Evolutionary conservation across 2,329 filamentous ascomycete species (phyloP).

Genomic region (Monilinia vaccinii-corymbosi): DNA sequence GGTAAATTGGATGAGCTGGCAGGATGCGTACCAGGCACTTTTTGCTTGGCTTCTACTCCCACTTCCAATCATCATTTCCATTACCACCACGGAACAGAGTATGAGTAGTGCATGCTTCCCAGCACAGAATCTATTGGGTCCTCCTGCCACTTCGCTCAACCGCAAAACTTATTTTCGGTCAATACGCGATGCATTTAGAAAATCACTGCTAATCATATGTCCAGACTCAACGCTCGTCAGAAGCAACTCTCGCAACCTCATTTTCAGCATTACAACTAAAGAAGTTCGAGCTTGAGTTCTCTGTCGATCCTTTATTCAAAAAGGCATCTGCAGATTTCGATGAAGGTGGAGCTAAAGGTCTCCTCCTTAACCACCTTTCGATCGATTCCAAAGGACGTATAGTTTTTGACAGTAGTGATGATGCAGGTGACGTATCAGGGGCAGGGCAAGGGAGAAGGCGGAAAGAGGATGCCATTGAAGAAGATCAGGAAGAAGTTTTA

Average conservation of each 20-base stretch:
- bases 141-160: neutral
- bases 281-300: conserved; percentile 94
- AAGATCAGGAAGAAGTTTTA: conserved; percentile 34
- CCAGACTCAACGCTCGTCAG: conserved; percentile 66
- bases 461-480: conserved; percentile 57
- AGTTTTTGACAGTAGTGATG: conserved; percentile 97
- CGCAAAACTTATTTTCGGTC: neutral
- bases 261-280: conserved; percentile 87
- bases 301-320: conserved; percentile 97
- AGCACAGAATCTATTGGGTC: neutral
- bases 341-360: conserved; percentile 90
- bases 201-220: conserved; percentile 8
- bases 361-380: conserved; percentile 91
- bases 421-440: conserved; percentile 48
- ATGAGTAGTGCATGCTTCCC: neutral
- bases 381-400: conserved; percentile 89
- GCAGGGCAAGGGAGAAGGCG: conserved; percentile 23
- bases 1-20: neutral
- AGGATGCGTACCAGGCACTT: neutral
- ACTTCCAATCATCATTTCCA: neutral
- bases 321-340: conserved; percentile 98
- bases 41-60: neutral
- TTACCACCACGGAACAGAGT: neutral
- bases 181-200: neutral
- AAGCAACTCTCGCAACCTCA: conserved; percentile 84